These are phyloP conservation scores for Metschnikowia kofuensis DNA, from an alignment of 805 yeast genomes.

Conservation along the genomic window DNA sequence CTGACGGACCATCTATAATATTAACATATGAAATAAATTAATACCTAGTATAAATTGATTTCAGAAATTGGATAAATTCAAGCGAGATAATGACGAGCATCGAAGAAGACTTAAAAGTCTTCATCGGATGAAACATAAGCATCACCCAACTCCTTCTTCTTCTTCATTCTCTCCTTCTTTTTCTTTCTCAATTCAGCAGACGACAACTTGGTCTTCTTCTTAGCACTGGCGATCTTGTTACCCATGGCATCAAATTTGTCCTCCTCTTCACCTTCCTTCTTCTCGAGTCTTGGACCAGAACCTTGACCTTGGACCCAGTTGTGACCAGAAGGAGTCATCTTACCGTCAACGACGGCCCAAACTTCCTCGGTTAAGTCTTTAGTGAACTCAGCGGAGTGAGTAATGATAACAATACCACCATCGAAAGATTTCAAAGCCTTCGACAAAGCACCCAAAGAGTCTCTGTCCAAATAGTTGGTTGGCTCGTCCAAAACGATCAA, in stretches of 20 bases:
- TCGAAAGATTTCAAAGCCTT: slow-evolving; percentile 98
- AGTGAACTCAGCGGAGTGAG: slow-evolving; percentile 99
- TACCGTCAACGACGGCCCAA: slow-evolving; percentile 99
- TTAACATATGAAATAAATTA: slow-evolving; percentile 20
- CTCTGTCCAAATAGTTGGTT: slow-evolving; percentile 98
- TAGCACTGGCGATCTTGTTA: slow-evolving; percentile 95
- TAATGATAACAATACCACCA: slow-evolving; percentile 99
- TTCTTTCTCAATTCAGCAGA: slow-evolving; percentile 99
- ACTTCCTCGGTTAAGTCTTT: slow-evolving; percentile 99
- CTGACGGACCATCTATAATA: slow-evolving; percentile 17
- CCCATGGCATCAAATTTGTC: slow-evolving; percentile 99
- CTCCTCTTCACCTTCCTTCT: slow-evolving; percentile 89
- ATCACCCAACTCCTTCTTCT: slow-evolving; percentile 99
- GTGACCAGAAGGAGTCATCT: slow-evolving; percentile 99
- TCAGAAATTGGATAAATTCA: slow-evolving; percentile 8
- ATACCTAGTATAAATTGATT: slow-evolving; percentile 15
- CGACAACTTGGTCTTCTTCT: slow-evolving; percentile 96
- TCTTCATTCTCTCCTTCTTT: slow-evolving; percentile 99
- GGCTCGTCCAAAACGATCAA: slow-evolving; percentile 99
- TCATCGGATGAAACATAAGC: slow-evolving; percentile 94
- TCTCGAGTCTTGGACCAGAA: slow-evolving; percentile 98
- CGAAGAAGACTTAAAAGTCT: slow-evolving; percentile 45
- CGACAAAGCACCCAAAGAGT: slow-evolving; percentile 98
- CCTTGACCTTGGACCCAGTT: slow-evolving; percentile 99
- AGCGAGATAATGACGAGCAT: slow-evolving; percentile 8